Percentiles rank a stretch among this genome's conserved stretches.
Evolutionary conservation across 139 green algal species (phyloP).

Genomic region (Ettlia oleoabundans): DNA sequence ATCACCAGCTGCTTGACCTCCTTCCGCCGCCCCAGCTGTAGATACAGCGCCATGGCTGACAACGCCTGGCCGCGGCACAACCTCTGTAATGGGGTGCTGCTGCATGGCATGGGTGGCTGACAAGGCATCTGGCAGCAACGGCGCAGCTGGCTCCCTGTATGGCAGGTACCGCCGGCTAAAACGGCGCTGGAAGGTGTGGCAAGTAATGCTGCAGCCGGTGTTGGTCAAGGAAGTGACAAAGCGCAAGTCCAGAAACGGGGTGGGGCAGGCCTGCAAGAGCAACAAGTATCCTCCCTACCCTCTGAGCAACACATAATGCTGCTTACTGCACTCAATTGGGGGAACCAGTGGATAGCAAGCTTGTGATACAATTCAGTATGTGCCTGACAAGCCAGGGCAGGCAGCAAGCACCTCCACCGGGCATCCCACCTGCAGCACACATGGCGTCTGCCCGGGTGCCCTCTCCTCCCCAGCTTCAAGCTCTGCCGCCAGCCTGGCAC

Average conservation of each 20-base stretch:
- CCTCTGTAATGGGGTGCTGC: not conserved
- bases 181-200: conserved; percentile 70
- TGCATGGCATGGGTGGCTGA: not conserved
- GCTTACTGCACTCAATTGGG: too few relatives aligned
- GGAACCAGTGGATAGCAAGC: too few relatives aligned
- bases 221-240: conserved; percentile 68
- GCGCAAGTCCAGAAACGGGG: conserved; percentile 61
- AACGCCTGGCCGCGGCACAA: not conserved
- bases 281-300: too few relatives aligned
- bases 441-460: conserved; percentile 35
- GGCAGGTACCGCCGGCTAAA: conserved; percentile 61
- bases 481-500: conserved; percentile 53
- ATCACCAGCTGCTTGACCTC: not conserved
- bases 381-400: not conserved
- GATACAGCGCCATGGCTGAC: too few relatives aligned
- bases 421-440: conserved; percentile 52
- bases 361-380: too few relatives aligned
- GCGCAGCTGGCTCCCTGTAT: not conserved
- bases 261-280: conserved; percentile 9
- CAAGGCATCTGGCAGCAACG: not conserved
- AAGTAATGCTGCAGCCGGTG: conserved; percentile 45
- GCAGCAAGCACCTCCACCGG: not conserved
- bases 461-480: conserved; percentile 8
- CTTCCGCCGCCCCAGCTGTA: not conserved
- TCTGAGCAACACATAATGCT: too few relatives aligned